Percentiles rank a stretch among this genome's conserved stretches.
These are phyloP conservation scores for Nitzschia inconspicua DNA, from an alignment of 108 stramenopile species.

Conservation along the genomic window DNA sequence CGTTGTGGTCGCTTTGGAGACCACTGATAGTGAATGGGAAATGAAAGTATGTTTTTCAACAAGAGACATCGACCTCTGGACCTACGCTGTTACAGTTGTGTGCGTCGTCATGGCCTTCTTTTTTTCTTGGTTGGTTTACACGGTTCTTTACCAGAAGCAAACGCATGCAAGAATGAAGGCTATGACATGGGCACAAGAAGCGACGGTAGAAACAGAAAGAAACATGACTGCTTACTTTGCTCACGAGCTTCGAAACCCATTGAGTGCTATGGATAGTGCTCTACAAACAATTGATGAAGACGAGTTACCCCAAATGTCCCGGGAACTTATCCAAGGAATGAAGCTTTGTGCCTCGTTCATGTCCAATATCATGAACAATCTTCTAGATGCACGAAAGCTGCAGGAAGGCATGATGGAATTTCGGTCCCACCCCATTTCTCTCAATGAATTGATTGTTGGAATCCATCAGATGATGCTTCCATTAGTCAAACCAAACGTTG, in stretches of 20 bases:
- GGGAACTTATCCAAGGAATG: conserved; percentile 30
- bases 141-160: conserved; percentile 7
- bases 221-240: conserved; percentile 51
- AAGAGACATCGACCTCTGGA: neutral
- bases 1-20: neutral
- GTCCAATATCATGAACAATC: conserved; percentile 44
- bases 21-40: conserved; percentile 8
- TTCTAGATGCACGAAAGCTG: conserved; percentile 37
- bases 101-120: conserved; percentile 1
- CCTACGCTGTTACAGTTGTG: neutral
- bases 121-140: conserved; percentile 9
- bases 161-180: conserved; percentile 3
- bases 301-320: conserved; percentile 4
- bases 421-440: conserved; percentile 1
- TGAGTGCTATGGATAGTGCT: conserved; percentile 38
- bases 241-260: conserved; percentile 42
- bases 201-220: conserved; percentile 30
- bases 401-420: conserved; percentile 46
- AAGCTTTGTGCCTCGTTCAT: conserved; percentile 34
- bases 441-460: conserved; percentile 6
- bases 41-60: conserved; percentile 5
- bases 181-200: conserved; percentile 21
- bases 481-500: conserved; percentile 15
- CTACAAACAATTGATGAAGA: conserved; percentile 15
- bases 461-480: conserved; percentile 26